phyloP scores from a whole-genome alignment of 2,329 filamentous ascomycete species.

The Rosellinia necatrix region DNA sequence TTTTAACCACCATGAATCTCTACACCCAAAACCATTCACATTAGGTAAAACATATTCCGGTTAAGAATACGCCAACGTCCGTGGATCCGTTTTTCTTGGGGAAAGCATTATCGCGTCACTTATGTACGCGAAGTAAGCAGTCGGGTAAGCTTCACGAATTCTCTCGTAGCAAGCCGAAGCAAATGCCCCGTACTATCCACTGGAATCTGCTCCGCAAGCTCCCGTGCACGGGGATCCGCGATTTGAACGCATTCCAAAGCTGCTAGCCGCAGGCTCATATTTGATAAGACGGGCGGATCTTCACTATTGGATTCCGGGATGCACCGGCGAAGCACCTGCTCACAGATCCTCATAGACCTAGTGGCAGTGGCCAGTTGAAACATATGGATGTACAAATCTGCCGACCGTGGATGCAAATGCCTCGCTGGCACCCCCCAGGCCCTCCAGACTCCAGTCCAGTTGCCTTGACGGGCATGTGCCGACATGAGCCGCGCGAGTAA shows the following conservation, averaged over 20 bases:
- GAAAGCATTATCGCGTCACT: background rate
- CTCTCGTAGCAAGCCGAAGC: constrained; percentile 8
- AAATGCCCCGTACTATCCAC: constrained; percentile 9
- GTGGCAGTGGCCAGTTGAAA: constrained; percentile 55
- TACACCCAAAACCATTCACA: background rate
- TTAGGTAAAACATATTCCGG: background rate
- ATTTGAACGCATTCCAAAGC: constrained; percentile 60
- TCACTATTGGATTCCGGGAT: constrained; percentile 65
- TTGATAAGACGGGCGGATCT: constrained; percentile 51
- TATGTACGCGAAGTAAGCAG: constrained; percentile 23
- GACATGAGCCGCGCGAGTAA: constrained; percentile 50
- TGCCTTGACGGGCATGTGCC: constrained; percentile 50
- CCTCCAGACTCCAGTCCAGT: constrained; percentile 65
- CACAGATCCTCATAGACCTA: constrained; percentile 49
- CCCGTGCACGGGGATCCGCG: constrained; percentile 56
- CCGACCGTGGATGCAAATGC: constrained; percentile 52
- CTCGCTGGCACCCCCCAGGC: constrained; percentile 61
- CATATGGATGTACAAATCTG: constrained; percentile 59
- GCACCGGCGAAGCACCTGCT: constrained; percentile 55
- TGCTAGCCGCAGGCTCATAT: constrained; percentile 50
- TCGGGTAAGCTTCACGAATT: constrained; percentile 28
- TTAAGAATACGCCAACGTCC: background rate
- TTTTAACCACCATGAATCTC: background rate
- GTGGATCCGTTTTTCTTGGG: background rate
- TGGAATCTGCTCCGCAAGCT: constrained; percentile 35